phyloP scores from a whole-genome alignment of 495 filamentous ascomycete species.

The Daldinia caldariorum region DNA sequence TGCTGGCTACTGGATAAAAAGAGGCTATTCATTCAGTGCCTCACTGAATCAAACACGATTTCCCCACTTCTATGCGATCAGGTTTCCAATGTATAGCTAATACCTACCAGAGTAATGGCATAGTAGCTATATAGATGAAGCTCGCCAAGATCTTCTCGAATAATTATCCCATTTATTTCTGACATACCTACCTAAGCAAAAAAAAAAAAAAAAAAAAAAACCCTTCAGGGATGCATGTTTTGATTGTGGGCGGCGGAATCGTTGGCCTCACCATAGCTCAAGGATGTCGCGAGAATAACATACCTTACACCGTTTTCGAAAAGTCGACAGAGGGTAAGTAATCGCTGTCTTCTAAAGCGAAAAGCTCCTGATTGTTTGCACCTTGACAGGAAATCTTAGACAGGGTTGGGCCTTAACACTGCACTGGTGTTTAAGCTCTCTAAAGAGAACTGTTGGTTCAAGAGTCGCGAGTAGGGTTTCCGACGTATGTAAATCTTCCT shows the following conservation, averaged over 20 bases:
- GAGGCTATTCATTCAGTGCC: too few species aligned
- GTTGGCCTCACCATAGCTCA: conserved; percentile 69
- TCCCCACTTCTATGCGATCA: too few species aligned
- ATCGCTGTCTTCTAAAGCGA: not conserved
- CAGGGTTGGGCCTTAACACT: conserved; percentile 29
- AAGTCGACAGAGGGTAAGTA: conserved; percentile 3
- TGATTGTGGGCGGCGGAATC: conserved; percentile 70
- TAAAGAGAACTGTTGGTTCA: conserved; percentile 20
- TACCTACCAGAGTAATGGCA: too few species aligned
- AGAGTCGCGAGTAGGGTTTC: not conserved
- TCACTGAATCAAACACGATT: too few species aligned
- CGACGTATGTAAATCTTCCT: conserved; percentile 13
- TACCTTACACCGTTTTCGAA: conserved; percentile 10
- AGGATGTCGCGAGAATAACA: conserved; percentile 56
- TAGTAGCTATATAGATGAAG: too few species aligned
- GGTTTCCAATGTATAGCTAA: too few species aligned
- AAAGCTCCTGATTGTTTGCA: not conserved
- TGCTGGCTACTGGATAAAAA: too few species aligned
- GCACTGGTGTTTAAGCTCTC: conserved; percentile 24
- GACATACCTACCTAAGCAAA: too few species aligned
- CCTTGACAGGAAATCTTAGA: conserved; percentile 10
- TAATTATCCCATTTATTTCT: too few species aligned
- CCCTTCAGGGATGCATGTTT: conserved; percentile 53
- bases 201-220: too few species aligned
- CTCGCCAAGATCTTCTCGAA: too few species aligned